Conservation (phyloP, 306 rosid species). For the Senna tora region DNA sequence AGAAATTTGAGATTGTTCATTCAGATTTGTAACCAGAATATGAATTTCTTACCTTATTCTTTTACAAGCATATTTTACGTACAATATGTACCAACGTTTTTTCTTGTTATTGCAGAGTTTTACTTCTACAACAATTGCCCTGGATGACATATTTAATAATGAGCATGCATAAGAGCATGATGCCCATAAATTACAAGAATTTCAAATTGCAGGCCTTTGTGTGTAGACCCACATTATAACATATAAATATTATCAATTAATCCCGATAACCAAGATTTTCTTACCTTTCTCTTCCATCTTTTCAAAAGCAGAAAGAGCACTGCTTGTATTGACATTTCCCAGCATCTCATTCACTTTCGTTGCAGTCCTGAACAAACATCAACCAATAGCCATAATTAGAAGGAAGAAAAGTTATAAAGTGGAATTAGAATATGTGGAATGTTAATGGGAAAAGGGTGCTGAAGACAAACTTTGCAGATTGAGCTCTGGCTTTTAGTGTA, state of each 20-base stretch:
- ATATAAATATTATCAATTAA: constrained; percentile 10
- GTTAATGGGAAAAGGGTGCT: constrained; percentile 37
- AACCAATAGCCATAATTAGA: constrained; percentile 41
- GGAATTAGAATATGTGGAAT: constrained; percentile 18
- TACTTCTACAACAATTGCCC: constrained; percentile 7
- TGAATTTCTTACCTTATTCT: too few relatives aligned
- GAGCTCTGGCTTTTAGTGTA: constrained; percentile 94
- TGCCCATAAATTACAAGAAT: constrained; percentile 12
- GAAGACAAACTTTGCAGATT: constrained; percentile 83
- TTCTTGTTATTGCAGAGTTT: constrained; percentile 2
- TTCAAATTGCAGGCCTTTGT: background rate
- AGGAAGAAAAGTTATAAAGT: constrained; percentile 27
- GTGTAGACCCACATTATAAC: background rate
- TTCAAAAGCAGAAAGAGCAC: constrained; percentile 93
- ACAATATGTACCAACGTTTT: background rate
- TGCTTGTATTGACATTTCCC: constrained; percentile 92
- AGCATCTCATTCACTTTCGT: constrained; percentile 89
- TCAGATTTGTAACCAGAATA: background rate
- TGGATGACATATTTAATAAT: constrained; percentile 23
- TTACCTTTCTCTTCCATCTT: constrained; percentile 99
- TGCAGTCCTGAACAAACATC: constrained; percentile 69
- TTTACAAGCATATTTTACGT: background rate
- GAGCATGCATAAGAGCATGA: constrained; percentile 26
- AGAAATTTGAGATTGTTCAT: background rate
- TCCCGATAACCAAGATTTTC: constrained; percentile 34